Evolutionary conservation across 1,284 basidiomycete species (phyloP), one percentile per base, ranked within the genome.

Genomic region (Leccinum insolens): DNA sequence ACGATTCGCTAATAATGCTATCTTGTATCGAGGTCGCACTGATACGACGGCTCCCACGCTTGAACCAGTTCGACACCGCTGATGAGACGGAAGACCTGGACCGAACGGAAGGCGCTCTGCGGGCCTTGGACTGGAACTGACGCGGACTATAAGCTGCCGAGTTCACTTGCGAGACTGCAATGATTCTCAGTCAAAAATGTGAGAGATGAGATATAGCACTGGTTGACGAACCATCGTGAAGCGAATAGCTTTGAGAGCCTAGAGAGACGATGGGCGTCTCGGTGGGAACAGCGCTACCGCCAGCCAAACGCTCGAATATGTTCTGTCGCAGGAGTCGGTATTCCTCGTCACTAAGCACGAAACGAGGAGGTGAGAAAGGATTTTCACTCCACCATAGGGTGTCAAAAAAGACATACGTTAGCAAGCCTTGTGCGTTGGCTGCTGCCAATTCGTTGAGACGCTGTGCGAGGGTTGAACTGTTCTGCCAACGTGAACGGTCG

Each of bases 391-490:
- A 15, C 49, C 15, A 6, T 41, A 12, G 14, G 15, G 11, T 58
- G 15, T 41, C 44, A 55, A 49, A 52, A 62, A 67, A 57, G 41
- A 84, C 89, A 75, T 77, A 93, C 91, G 87, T 88, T 65, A 94
- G 82, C 65, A 94, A 81, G 37, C 92, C 92, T 73, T 93, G 88
- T 5, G 88, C 84, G 76, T 94, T 93, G 31, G 92, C 91, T 37
- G 83, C 79, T n/a, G 91, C 90, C 67, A 94, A 80, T 77, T 93
- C 92, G 70, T 91, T 87, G 68, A 94, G 82, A 67, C 89, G 85
- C 78, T 92, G 89, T 37, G 92, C 92, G 69, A 94, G 84, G 31
- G 89, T 89, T 68, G 87, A 82, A 67, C 92, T 93, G 65, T 68
- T 61, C 65, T 64, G 8, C 63, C 71, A 68, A 67, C 39, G 61